A percentile compares a stretch with the other conserved stretches of the same genome.
Evolutionary conservation across 202 grass and related monocot genomes (phyloP).

Genomic region (Setaria viridis): DNA sequence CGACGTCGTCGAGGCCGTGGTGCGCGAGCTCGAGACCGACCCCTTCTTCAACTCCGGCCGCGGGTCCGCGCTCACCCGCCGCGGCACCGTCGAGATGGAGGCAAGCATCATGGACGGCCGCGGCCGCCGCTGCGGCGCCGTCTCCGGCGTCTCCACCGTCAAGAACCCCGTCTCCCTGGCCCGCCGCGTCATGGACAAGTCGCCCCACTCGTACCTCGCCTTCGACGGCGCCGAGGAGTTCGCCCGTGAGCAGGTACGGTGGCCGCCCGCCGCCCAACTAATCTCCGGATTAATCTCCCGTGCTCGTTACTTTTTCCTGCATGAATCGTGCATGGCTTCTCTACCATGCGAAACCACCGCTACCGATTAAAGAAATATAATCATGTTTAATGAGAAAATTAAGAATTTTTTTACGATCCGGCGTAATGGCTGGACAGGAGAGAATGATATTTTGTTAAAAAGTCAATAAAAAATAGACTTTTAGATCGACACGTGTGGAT

Average conservation of each 20-base stretch:
- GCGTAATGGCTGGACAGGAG: not conserved
- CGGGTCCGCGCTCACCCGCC: constrained; percentile 78
- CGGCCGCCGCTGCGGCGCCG: constrained; percentile 80
- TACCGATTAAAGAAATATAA: not conserved
- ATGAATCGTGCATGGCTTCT: constrained; percentile 1
- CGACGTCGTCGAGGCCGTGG: constrained; percentile 86
- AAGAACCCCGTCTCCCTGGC: constrained; percentile 85
- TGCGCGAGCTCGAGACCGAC: constrained; percentile 82
- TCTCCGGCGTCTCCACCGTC: constrained; percentile 85
- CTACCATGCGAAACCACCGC: not conserved
- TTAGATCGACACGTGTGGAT: constrained; percentile 13
- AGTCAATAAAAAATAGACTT: not conserved
- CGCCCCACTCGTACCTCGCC: constrained; percentile 94
- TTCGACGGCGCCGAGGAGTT: constrained; percentile 90
- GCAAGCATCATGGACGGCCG: constrained; percentile 95
- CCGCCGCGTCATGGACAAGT: constrained; percentile 80
- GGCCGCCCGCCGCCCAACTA: not conserved
- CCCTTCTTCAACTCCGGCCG: constrained; percentile 90
- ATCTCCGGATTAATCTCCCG: constrained; percentile 18
- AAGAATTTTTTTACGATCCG: not conserved
- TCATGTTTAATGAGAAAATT: not conserved
- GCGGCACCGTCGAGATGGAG: constrained; percentile 98
- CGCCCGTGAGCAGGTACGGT: constrained; percentile 74
- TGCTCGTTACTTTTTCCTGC: not conserved
- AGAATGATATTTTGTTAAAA: not conserved